Conservation (phyloP, 1,284 basidiomycete species). For the Hortiboletus rubellus region DNA sequence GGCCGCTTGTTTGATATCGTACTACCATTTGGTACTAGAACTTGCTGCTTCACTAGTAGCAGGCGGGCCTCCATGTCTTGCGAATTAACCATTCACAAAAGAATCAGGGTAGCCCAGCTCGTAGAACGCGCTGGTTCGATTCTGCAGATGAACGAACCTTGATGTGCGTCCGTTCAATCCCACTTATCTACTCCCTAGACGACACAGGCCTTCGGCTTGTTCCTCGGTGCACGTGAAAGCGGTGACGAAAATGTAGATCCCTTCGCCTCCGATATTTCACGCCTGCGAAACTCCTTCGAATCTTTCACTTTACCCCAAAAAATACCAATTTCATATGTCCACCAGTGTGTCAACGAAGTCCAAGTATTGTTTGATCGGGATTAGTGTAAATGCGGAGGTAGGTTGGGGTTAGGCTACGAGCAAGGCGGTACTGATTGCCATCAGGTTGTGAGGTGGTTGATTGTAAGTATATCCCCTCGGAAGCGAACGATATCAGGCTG, state of each 20-base stretch:
- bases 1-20: constrained; percentile 76
- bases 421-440: constrained; percentile 5
- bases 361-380: constrained; percentile 73
- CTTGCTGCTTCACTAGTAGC: constrained; percentile 81
- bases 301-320: constrained; percentile 56
- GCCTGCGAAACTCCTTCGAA: constrained; percentile 64
- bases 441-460: constrained; percentile 29
- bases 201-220: constrained; percentile 55
- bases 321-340: constrained; percentile 57
- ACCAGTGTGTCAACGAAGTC: constrained; percentile 56
- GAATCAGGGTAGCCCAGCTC: constrained; percentile 68
- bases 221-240: constrained; percentile 46
- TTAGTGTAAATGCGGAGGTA: constrained; percentile 75
- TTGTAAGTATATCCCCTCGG: constrained; percentile 26
- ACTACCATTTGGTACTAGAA: constrained; percentile 56
- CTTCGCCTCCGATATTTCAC: constrained; percentile 71
- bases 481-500: not conserved
- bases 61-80: not conserved
- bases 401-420: not conserved
- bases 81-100: not conserved
- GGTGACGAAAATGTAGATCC: constrained; percentile 46
- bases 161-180: constrained; percentile 49
- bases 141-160: constrained; percentile 65
- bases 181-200: constrained; percentile 47
- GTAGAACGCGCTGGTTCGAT: constrained; percentile 76